Evolutionary conservation across 805 yeast species (phyloP).

Genomic region (Starmerella floris): DNA sequence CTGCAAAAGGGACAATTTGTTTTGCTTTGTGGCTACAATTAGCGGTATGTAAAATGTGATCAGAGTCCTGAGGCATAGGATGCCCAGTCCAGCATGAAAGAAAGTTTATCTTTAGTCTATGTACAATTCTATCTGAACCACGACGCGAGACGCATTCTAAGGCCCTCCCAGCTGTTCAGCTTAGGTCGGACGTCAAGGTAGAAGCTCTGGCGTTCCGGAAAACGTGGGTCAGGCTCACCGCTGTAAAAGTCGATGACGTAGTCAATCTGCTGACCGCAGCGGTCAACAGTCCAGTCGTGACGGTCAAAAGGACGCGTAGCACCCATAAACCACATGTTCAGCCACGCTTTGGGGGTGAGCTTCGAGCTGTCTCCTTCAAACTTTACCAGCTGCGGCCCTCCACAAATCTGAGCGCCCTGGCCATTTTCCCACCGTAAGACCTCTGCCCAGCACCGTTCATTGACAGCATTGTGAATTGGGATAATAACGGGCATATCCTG

Average conservation of each 20-base stretch:
- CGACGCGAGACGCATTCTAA: conserved; percentile 40
- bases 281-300: conserved; percentile 82
- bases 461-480: conserved; percentile 87
- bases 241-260: conserved; percentile 88
- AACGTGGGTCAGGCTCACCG: conserved; percentile 38
- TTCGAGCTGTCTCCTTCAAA: conserved; percentile 82
- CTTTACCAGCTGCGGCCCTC: conserved; percentile 71
- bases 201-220: conserved; percentile 44
- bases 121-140: neutral
- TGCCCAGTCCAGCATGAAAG: neutral
- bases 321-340: conserved; percentile 46
- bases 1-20: too few relatives aligned
- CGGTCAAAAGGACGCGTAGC: conserved; percentile 79
- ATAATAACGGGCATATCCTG: conserved; percentile 80
- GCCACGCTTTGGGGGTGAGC: conserved; percentile 76
- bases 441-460: conserved; percentile 83
- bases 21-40: too few relatives aligned
- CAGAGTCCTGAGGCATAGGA: too few relatives aligned
- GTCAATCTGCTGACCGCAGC: conserved; percentile 74
- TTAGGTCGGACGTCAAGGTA: conserved; percentile 88
- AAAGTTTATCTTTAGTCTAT: neutral
- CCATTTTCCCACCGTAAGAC: conserved; percentile 67
- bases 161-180: conserved; percentile 66
- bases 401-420: conserved; percentile 37
- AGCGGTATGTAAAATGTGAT: too few relatives aligned